Conservation (phyloP, 306 rosid species). For the Dryas drummondii region DNA sequence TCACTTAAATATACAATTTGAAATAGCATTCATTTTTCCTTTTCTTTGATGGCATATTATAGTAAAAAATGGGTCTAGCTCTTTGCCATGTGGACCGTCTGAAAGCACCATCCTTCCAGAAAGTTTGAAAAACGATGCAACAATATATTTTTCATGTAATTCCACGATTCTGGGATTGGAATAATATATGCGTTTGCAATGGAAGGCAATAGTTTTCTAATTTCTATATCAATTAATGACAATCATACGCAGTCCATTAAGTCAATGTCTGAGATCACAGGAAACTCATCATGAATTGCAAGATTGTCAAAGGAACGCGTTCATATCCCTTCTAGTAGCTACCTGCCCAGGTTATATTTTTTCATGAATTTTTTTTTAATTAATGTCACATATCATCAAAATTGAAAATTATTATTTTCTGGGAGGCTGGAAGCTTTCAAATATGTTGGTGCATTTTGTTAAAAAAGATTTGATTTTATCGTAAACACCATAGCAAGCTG, state of each 20-base stretch:
- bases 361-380: too few species aligned
- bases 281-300: not conserved
- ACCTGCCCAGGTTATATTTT: too few species aligned
- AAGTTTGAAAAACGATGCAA: conserved; percentile 11
- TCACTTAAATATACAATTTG: too few species aligned
- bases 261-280: not conserved
- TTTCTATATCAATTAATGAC: not conserved
- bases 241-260: not conserved
- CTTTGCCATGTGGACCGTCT: not conserved
- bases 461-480: too few species aligned
- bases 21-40: too few species aligned
- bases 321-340: conserved; percentile 13
- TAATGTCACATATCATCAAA: not conserved
- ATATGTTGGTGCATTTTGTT: too few species aligned
- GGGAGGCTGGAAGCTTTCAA: too few species aligned
- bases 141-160: not conserved
- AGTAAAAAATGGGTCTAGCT: too few species aligned
- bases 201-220: not conserved
- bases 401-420: not conserved
- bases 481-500: too few species aligned
- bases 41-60: too few species aligned
- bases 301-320: conserved; percentile 14
- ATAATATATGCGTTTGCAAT: not conserved
- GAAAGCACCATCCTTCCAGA: conserved; percentile 8
- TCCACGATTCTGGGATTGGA: conserved; percentile 3